Conservation (phyloP, 1,284 basidiomycete genomes). For the Cerioporus squamosus region DNA sequence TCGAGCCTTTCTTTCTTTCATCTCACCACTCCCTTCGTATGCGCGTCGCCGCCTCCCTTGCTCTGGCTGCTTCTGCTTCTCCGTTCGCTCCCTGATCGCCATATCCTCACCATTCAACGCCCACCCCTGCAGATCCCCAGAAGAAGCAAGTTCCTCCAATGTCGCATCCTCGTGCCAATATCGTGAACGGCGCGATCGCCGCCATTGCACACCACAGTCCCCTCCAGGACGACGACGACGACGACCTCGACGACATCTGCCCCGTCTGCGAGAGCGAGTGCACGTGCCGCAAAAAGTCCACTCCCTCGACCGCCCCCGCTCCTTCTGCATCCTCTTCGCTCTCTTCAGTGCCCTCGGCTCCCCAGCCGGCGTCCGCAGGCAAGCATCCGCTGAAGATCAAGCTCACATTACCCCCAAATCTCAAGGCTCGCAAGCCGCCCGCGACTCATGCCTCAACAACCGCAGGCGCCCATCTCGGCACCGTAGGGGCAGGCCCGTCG, state of each 20-base stretch:
- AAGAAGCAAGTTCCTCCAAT: constrained; percentile 63
- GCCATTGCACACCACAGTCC: constrained; percentile 23
- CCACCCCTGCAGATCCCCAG: constrained; percentile 48
- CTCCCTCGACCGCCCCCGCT: constrained; percentile 30
- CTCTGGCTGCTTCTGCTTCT: constrained; percentile 7
- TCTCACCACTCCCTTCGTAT: neutral
- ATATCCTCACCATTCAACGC: constrained; percentile 13
- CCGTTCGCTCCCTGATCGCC: constrained; percentile 10
- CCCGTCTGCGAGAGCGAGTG: constrained; percentile 86
- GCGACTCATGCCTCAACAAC: constrained; percentile 12
- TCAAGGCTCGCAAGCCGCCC: constrained; percentile 32
- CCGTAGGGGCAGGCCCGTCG: constrained; percentile 14
- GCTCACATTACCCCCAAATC: constrained; percentile 62
- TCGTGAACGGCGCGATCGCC: constrained; percentile 48
- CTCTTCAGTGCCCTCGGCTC: constrained; percentile 26
- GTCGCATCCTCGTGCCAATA: constrained; percentile 71
- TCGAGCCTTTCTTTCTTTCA: constrained; percentile 8
- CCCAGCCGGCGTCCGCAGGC: constrained; percentile 30
- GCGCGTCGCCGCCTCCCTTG: constrained; percentile 10
- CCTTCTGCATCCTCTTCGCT: constrained; percentile 31
- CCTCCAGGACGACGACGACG: constrained; percentile 61
- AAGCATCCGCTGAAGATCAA: constrained; percentile 66
- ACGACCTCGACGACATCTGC: constrained; percentile 82
- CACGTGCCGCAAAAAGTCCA: constrained; percentile 59
- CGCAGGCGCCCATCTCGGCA: constrained; percentile 15